Conservation (phyloP, 495 filamentous ascomycete genomes). For the Trichoderma orchidacearum region DNA sequence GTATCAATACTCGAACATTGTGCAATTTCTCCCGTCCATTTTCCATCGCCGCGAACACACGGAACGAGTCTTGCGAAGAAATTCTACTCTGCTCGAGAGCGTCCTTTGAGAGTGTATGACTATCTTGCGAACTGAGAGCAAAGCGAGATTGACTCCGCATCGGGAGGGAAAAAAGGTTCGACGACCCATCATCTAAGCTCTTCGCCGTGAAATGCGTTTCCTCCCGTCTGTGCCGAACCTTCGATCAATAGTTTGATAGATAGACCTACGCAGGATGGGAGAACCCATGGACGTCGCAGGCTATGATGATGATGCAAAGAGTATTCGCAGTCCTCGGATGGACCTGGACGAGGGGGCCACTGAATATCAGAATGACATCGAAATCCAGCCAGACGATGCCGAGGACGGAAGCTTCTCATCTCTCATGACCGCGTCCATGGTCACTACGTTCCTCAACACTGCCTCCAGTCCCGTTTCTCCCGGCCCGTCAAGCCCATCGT, state of each 20-base stretch:
- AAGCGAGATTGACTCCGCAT: neutral
- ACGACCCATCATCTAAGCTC: neutral
- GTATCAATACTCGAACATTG: neutral
- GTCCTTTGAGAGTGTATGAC: neutral
- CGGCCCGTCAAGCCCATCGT: conserved; percentile 37
- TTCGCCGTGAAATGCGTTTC: neutral
- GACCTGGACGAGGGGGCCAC: neutral
- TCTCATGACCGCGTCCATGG: conserved; percentile 19
- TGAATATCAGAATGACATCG: neutral
- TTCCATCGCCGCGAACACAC: neutral
- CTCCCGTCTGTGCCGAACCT: neutral
- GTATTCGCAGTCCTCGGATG: neutral
- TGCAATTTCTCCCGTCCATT: neutral
- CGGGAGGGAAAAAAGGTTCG: neutral
- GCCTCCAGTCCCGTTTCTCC: conserved; percentile 38
- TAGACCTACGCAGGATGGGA: neutral
- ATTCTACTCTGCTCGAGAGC: neutral
- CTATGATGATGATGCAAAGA: neutral
- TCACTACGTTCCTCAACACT: conserved; percentile 19
- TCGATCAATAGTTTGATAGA: neutral
- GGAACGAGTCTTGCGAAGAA: neutral
- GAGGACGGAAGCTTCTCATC: neutral
- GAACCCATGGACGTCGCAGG: neutral
- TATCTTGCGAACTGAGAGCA: no score
- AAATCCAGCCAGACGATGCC: neutral